Percentiles rank a stretch among this genome's conserved stretches.
phyloP scores from a whole-genome alignment of 1,139 yeast species.

The Meyerozyma elateridarum region DNA sequence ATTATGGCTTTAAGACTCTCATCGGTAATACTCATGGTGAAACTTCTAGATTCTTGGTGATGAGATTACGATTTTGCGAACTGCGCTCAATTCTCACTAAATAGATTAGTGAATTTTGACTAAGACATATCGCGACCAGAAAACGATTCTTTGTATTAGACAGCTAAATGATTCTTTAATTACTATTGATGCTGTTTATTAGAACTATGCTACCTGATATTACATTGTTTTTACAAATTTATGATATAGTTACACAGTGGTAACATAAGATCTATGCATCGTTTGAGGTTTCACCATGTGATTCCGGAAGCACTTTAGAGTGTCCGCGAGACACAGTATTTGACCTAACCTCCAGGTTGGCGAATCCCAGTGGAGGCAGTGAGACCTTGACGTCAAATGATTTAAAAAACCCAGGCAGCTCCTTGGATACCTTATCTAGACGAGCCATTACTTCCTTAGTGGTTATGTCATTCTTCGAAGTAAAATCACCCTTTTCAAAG shows the following conservation, averaged over 20 bases:
- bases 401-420: constrained; percentile 25
- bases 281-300: constrained; percentile 23
- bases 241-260: neutral
- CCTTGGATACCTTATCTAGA: constrained; percentile 30
- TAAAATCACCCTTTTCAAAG: constrained; percentile 32
- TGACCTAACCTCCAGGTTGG: constrained; percentile 27
- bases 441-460: constrained; percentile 37
- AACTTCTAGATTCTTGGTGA: neutral
- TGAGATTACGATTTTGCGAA: neutral
- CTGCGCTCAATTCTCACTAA: no score
- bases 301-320: constrained; percentile 25
- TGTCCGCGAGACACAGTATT: constrained; percentile 35
- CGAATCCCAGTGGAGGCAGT: constrained; percentile 14
- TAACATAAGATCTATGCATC: no score
- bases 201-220: no score
- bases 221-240: no score
- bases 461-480: constrained; percentile 16
- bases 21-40: constrained; percentile 36
- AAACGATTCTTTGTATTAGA: no score
- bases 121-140: no score
- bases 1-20: constrained; percentile 45
- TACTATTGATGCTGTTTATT: no score
- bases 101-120: no score
- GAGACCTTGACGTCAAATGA: constrained; percentile 18
- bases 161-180: no score